Conservation (phyloP, 2,329 filamentous ascomycete species). For the Clarireedia hainanense region DNA sequence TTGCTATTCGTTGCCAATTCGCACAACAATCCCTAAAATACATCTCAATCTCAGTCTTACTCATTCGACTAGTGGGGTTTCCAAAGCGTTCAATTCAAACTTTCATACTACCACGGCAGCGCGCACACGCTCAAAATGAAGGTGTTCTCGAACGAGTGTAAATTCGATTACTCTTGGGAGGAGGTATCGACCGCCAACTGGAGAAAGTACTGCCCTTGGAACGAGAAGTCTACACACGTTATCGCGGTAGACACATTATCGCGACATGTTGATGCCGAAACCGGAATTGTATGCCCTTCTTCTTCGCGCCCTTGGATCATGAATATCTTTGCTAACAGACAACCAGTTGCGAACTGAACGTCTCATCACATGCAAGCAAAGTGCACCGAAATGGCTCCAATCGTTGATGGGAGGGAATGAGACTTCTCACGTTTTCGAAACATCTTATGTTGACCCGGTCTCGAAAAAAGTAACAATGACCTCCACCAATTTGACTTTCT, state of each 20-base stretch:
- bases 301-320: not conserved
- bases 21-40: not conserved
- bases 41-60: not conserved
- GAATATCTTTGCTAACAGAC: constrained; percentile 9
- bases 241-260: constrained; percentile 89
- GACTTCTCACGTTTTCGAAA: constrained; percentile 86
- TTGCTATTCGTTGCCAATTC: not conserved
- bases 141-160: constrained; percentile 84
- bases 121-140: constrained; percentile 57
- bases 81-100: not conserved
- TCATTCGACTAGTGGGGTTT: not conserved
- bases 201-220: constrained; percentile 98
- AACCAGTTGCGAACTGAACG: constrained; percentile 61
- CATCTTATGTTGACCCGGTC: constrained; percentile 82
- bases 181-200: constrained; percentile 97
- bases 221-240: constrained; percentile 96
- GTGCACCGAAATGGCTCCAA: constrained; percentile 73
- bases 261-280: constrained; percentile 55
- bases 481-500: constrained; percentile 88
- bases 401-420: constrained; percentile 72
- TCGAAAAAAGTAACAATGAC: constrained; percentile 91
- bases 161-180: constrained; percentile 97
- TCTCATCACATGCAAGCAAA: constrained; percentile 54
- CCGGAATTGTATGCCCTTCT: constrained; percentile 52
- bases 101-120: not conserved